phyloP scores from a whole-genome alignment of 2,329 filamentous ascomycete species.

The Sporothrix humicola region DNA sequence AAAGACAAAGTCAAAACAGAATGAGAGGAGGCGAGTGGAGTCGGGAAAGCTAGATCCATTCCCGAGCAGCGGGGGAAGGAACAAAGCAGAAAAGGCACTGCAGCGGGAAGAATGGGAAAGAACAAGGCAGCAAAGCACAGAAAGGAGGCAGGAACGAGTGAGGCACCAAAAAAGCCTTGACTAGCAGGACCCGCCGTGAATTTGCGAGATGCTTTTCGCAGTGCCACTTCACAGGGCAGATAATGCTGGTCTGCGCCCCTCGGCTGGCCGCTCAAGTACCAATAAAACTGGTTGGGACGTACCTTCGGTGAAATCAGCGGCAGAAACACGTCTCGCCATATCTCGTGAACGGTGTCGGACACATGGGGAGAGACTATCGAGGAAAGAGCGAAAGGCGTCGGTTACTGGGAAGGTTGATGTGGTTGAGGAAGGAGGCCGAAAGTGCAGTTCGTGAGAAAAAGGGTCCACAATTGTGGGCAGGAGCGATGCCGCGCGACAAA shows the following conservation, averaged over 20 bases:
- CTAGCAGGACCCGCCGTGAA: slow-evolving; percentile 10
- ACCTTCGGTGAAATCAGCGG: slow-evolving; percentile 27
- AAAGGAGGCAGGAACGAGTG: not conserved
- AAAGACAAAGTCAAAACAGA: slow-evolving; percentile 6
- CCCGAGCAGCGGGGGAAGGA: slow-evolving; percentile 16
- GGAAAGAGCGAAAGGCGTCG: not conserved
- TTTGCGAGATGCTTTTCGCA: slow-evolving; percentile 16
- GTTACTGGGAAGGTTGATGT: not conserved
- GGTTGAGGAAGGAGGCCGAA: too few relatives aligned
- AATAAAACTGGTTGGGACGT: slow-evolving; percentile 16
- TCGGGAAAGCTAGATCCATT: slow-evolving; percentile 6
- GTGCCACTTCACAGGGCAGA: slow-evolving; percentile 8
- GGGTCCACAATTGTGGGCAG: not conserved
- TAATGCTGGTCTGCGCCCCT: not conserved
- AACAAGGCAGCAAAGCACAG: not conserved
- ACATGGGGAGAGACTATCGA: not conserved
- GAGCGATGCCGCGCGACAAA: slow-evolving; percentile 25
- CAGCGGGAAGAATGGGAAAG: not conserved
- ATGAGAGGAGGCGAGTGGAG: not conserved
- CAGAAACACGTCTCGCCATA: slow-evolving; percentile 25
- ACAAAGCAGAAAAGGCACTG: not conserved
- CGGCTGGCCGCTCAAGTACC: not conserved
- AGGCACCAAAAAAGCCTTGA: not conserved
- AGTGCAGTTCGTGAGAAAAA: not conserved
- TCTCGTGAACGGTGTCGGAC: not conserved